phyloP scores from a whole-genome alignment of 176 grass and related monocot genomes.

The Echinochloa phyllopogon region DNA sequence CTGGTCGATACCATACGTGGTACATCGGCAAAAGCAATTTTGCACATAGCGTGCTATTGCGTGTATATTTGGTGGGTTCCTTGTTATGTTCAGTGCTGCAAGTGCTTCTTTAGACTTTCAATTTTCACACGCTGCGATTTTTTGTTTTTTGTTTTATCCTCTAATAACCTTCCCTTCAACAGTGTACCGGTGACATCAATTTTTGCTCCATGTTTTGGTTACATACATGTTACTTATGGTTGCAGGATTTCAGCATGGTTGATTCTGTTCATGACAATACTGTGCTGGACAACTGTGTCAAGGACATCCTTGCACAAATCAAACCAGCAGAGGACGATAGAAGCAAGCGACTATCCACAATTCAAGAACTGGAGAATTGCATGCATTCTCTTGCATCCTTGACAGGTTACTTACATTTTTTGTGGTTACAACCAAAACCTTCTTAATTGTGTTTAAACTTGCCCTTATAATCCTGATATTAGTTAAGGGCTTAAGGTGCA shows the following conservation, averaged over 20 bases:
- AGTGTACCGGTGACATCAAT: background rate
- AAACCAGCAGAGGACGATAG: constrained; percentile 67
- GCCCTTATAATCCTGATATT: constrained; percentile 1
- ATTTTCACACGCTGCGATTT: background rate
- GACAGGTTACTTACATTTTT: constrained; percentile 46
- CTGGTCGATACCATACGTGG: background rate
- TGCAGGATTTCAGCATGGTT: constrained; percentile 51
- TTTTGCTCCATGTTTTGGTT: constrained; percentile 9
- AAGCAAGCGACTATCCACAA: constrained; percentile 48
- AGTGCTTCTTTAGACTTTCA: background rate
- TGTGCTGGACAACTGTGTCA: constrained; percentile 54
- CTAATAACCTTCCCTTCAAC: background rate
- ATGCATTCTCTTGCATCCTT: constrained; percentile 49
- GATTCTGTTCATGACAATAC: constrained; percentile 5
- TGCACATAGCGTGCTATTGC: background rate
- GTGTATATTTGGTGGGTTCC: background rate
- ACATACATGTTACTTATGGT: constrained; percentile 8
- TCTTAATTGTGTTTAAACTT: background rate
- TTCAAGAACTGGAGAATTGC: constrained; percentile 61
- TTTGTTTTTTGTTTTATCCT: background rate
- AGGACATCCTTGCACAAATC: constrained; percentile 69
- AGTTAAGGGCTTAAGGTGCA: background rate
- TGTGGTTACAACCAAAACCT: background rate
- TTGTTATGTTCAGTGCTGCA: background rate
- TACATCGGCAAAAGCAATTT: background rate